Conservation (phyloP, 176 grass and related monocot genomes). For the Oryza officinalis region DNA sequence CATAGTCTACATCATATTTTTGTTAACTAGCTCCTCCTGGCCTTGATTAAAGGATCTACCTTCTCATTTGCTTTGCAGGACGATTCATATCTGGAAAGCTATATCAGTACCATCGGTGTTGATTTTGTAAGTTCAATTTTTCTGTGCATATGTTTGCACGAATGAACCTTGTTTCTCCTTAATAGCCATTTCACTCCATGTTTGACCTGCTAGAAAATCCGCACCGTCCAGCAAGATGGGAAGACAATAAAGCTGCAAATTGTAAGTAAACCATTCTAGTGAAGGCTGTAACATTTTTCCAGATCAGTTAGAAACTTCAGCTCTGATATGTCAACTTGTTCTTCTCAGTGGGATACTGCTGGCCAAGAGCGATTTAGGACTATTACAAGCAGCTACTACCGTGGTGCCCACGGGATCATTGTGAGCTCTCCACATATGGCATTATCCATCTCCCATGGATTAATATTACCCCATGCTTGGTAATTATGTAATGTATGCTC, state of each 20-base stretch:
- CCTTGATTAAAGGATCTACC: slow-evolving; percentile 17
- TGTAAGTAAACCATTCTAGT: slow-evolving; percentile 39
- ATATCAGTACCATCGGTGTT: slow-evolving; percentile 86
- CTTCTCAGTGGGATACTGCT: slow-evolving; percentile 76
- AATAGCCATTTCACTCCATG: background rate
- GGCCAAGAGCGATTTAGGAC: slow-evolving; percentile 78
- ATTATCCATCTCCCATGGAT: background rate
- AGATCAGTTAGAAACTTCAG: background rate
- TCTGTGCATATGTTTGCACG: background rate
- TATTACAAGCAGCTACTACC: slow-evolving; percentile 80
- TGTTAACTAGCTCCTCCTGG: background rate
- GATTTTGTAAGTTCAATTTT: slow-evolving; percentile 71
- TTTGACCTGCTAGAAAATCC: slow-evolving; percentile 67
- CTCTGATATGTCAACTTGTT: slow-evolving; percentile 10
- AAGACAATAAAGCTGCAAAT: slow-evolving; percentile 91
- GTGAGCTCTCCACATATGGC: slow-evolving; percentile 32
- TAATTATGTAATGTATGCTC: slow-evolving; percentile 10
- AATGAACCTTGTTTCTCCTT: background rate
- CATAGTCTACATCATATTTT: background rate
- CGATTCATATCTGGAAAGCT: slow-evolving; percentile 83
- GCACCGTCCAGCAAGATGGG: slow-evolving; percentile 76
- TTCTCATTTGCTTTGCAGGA: slow-evolving; percentile 48
- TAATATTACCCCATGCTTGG: background rate
- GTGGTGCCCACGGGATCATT: slow-evolving; percentile 75
- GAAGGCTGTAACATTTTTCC: background rate